Evolutionary conservation across 2,329 filamentous ascomycete genomes (phyloP), one percentile per base, ranked within the genome.

Genomic region (Waltergamsia citrina): DNA sequence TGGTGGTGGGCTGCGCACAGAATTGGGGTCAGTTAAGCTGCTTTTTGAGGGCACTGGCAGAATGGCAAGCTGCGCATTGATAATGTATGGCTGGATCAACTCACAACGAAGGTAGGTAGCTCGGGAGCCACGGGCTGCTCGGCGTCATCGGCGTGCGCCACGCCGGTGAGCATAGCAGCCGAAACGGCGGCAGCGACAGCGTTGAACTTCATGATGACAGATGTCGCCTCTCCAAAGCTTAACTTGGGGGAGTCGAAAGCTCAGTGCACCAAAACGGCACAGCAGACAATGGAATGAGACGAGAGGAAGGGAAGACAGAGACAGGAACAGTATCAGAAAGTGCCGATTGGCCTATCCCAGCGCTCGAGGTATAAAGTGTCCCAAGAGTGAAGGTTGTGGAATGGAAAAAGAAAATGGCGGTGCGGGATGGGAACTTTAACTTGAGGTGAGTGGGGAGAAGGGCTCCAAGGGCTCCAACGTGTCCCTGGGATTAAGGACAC

Each of bases 21-120:
- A n/a, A n/a, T 14, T 17, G 41, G 53, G 37, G 49, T 51, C 42
- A 43, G 40, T 41, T 36, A 48, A n/a, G n/a, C n/a, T n/a, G n/a
- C n/a, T n/a, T n/a, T n/a, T n/a, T n/a, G n/a, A n/a, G n/a, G n/a
- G n/a, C n/a, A n/a, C n/a, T n/a, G n/a, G n/a, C n/a, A n/a, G n/a
- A n/a, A n/a, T n/a, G n/a, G n/a, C n/a, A n/a, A n/a, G n/a, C n/a
- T n/a, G n/a, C n/a, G n/a, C n/a, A n/a, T n/a, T n/a, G n/a, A n/a
- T n/a, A n/a, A n/a, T n/a, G n/a, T n/a, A n/a, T n/a, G n/a, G n/a
- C n/a, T n/a, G n/a, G 23, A 8, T 15, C 23, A 19, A 27, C 86
- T 69, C 71, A 94, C 88, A 44, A 87, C 94, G 57, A 95, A 95
- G 37, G 78, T 84, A 30, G 90, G 83, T 49, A 85, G 76, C 55